Conservation (phyloP, 768 basidiomycete species). For the Mrakia frigida region DNA sequence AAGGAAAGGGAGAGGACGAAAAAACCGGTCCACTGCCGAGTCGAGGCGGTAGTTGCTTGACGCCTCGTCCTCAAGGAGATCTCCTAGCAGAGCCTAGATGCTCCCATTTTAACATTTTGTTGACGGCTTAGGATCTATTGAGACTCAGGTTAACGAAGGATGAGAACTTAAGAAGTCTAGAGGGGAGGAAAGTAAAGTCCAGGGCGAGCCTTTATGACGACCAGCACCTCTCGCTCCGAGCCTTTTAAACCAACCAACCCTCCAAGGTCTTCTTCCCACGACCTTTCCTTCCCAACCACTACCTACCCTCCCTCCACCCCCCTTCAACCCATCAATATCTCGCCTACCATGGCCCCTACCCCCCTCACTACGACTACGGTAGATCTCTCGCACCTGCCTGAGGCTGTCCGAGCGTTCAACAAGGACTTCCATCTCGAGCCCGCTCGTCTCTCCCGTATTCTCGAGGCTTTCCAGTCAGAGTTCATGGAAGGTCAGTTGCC, state of each 20-base stretch:
- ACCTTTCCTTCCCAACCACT: background rate
- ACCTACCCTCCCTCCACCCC: background rate
- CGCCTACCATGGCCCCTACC: conserved; percentile 11
- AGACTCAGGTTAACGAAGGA: background rate
- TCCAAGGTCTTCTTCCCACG: too few species aligned
- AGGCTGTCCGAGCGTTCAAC: conserved; percentile 59
- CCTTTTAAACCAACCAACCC: too few species aligned
- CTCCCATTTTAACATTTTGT: too few species aligned
- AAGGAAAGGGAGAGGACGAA: background rate
- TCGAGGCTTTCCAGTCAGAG: conserved; percentile 73
- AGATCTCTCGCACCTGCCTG: conserved; percentile 36
- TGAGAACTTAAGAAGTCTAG: too few species aligned
- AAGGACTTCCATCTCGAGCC: conserved; percentile 64
- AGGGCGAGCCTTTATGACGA: too few species aligned
- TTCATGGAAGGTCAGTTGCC: conserved; percentile 56
- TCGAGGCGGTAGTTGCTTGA: too few species aligned
- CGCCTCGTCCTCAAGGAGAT: too few species aligned
- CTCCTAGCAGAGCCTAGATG: too few species aligned
- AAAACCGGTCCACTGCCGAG: too few species aligned
- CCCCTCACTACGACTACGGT: background rate
- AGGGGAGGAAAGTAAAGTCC: too few species aligned
- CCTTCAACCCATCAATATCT: background rate
- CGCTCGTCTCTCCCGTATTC: conserved; percentile 62
- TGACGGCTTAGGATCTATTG: background rate
- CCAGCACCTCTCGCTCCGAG: too few species aligned